Percentiles rank a stretch among this genome's conserved stretches.
Conservation (phyloP, 345 rosid genomes). For the Psidium friedrichsthalianum region DNA sequence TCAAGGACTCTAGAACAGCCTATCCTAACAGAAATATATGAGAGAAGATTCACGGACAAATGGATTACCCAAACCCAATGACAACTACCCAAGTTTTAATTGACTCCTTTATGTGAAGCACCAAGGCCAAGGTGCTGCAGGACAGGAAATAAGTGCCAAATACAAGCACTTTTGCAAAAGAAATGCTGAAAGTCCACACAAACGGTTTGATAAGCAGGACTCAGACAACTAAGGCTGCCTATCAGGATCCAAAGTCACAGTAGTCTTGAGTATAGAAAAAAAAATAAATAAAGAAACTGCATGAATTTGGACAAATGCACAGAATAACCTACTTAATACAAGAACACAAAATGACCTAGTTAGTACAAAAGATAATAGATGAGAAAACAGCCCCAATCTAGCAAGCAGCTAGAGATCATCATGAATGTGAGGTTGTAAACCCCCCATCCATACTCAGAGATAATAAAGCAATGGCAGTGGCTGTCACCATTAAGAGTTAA, state of each 20-base stretch:
- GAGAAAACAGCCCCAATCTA: neutral
- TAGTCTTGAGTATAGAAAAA: neutral
- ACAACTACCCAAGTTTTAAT: neutral
- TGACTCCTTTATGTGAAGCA: neutral
- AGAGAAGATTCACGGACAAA: neutral
- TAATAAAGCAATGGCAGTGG: neutral
- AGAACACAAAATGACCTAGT: neutral
- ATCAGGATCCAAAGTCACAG: neutral
- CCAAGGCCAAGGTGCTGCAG: neutral
- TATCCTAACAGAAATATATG: neutral
- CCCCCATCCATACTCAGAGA: neutral
- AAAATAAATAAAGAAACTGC: neutral
- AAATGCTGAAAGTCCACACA: neutral
- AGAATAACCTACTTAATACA: neutral
- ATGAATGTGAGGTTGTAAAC: neutral
- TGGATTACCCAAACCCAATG: neutral
- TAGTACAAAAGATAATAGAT: neutral
- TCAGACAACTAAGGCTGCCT: neutral
- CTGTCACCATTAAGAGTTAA: neutral
- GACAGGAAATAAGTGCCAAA: neutral
- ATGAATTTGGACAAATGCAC: neutral
- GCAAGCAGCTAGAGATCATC: neutral
- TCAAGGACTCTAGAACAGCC: neutral
- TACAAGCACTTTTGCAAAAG: neutral
- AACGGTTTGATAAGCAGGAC: neutral